Percentiles rank a stretch among this genome's conserved stretches.
phyloP scores from a whole-genome alignment of 2,329 filamentous ascomycete species.

The Alternaria sp. region DNA sequence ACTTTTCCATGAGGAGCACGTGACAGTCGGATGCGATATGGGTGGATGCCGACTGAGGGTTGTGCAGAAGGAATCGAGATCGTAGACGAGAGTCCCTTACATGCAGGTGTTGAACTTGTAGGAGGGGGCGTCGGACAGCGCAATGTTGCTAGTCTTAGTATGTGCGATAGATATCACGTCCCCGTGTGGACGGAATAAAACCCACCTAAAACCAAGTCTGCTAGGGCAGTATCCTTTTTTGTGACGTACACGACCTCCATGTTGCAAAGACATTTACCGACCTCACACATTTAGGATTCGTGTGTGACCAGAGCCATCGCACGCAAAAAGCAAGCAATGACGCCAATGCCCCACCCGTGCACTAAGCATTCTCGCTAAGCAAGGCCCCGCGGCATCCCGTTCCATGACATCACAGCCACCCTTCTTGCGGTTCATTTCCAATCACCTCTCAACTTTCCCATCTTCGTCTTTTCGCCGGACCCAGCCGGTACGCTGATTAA shows the following conservation, averaged over 20 bases:
- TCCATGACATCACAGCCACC: conserved; percentile 7
- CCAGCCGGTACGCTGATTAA: conserved; percentile 1
- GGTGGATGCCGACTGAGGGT: not conserved
- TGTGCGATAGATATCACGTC: no score
- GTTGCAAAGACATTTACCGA: not conserved
- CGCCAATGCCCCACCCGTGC: conserved; percentile 10
- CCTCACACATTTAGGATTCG: not conserved
- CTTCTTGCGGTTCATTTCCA: not conserved
- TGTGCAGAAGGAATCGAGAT: not conserved
- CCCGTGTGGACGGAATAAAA: not conserved
- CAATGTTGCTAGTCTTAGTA: no score
- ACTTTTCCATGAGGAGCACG: not conserved
- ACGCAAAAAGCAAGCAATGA: conserved; percentile 6
- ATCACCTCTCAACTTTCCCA: not conserved
- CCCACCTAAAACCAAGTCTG: not conserved
- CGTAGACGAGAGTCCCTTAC: not conserved
- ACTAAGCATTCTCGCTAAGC: conserved; percentile 13
- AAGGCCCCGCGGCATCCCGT: not conserved
- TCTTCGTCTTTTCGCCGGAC: conserved; percentile 4
- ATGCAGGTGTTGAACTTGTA: not conserved
- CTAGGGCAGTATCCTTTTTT: not conserved
- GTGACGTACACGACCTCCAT: not conserved
- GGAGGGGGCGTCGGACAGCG: not conserved
- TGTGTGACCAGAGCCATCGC: not conserved
- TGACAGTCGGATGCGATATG: not conserved